Evolutionary conservation across 2,329 filamentous ascomycete genomes (phyloP).

Genomic region (Fusarium humuli): DNA sequence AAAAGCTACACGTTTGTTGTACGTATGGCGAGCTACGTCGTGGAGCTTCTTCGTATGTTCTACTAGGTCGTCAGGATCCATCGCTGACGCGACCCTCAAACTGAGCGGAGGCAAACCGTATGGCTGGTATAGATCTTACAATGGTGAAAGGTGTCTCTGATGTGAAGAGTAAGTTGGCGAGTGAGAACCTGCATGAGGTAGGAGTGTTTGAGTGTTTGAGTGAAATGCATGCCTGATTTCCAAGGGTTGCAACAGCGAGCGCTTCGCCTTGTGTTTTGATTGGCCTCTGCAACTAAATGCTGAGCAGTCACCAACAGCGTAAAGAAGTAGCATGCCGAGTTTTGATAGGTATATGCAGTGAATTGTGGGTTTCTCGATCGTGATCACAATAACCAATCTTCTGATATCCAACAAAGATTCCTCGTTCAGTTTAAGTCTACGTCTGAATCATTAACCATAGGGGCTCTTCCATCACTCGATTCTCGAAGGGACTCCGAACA

Average conservation of each 20-base stretch:
- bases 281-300: background rate
- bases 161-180: background rate
- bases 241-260: background rate
- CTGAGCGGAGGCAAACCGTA: background rate
- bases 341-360: background rate
- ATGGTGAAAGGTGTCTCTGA: background rate
- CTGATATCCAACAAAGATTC: background rate
- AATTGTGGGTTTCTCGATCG: background rate
- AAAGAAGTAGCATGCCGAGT: background rate
- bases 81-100: background rate
- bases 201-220: background rate
- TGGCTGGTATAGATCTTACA: too few relatives aligned
- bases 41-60: background rate
- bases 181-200: background rate
- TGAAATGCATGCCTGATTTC: background rate
- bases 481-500: background rate
- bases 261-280: background rate
- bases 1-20: constrained; percentile 4
- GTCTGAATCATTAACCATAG: too few relatives aligned
- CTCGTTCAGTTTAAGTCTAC: background rate
- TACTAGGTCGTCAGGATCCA: constrained; percentile 10
- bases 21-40: background rate
- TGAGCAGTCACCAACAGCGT: background rate
- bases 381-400: background rate
- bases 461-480: background rate